phyloP scores from a whole-genome alignment of 371 early-diverging fungal species.

The Lichtheimia ornata region DNA sequence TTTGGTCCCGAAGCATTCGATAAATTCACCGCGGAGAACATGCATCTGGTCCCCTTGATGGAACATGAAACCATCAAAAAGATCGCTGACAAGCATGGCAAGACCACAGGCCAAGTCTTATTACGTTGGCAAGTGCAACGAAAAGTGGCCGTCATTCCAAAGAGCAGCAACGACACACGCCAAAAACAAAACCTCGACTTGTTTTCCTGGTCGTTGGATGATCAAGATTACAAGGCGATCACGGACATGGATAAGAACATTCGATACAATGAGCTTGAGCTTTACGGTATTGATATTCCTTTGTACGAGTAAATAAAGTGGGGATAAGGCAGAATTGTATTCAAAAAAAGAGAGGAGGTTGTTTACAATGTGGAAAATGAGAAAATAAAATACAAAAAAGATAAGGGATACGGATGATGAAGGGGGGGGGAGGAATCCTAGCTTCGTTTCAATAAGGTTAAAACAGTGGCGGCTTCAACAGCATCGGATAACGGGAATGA shows the following conservation, averaged over 20 bases:
- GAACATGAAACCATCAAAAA: conserved; percentile 28
- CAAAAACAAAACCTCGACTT: conserved; percentile 32
- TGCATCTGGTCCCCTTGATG: conserved; percentile 18
- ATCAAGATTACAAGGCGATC: conserved; percentile 17
- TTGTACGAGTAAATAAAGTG: conserved; percentile 37
- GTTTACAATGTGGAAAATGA: neutral
- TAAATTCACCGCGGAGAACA: conserved; percentile 13
- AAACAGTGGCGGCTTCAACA: conserved; percentile 42
- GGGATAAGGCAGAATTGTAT: too few species aligned
- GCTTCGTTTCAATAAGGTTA: conserved; percentile 42
- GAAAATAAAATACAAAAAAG: conserved; percentile 7
- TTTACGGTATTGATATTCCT: conserved; percentile 35
- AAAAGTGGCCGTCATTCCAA: conserved; percentile 61
- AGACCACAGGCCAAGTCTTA: conserved; percentile 46
- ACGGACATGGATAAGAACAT: conserved; percentile 13
- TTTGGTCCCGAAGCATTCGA: conserved; percentile 40
- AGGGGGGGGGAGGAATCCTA: conserved; percentile 5
- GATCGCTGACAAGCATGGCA: conserved; percentile 39
- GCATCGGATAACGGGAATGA: conserved; percentile 22
- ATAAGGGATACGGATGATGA: conserved; percentile 9
- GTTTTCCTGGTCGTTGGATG: conserved; percentile 20
- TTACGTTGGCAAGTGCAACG: conserved; percentile 55
- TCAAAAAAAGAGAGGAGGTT: conserved; percentile 4
- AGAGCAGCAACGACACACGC: conserved; percentile 45
- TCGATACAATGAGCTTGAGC: conserved; percentile 25